Evolutionary conservation across 768 basidiomycete species (phyloP).

Genomic region (Termitomyces sp.): DNA sequence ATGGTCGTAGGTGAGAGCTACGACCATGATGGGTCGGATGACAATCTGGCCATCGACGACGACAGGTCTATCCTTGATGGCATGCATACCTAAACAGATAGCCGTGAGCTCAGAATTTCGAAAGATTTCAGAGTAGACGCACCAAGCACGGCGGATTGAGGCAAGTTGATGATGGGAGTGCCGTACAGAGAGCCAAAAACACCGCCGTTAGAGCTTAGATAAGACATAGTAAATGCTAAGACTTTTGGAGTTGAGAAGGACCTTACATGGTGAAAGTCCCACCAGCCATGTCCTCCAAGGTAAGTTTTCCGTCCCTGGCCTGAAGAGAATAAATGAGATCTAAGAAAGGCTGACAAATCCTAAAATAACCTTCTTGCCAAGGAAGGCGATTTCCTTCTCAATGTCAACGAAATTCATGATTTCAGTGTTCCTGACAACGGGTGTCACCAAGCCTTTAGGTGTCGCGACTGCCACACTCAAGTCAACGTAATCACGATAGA

Average conservation of each 20-base stretch:
- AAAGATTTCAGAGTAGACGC: conserved; percentile 18
- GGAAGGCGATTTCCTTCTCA: conserved; percentile 86
- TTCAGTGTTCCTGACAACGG: conserved; percentile 91
- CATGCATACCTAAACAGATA: conserved; percentile 73
- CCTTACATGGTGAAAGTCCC: conserved; percentile 97
- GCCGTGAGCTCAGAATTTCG: background rate
- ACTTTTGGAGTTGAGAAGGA: background rate
- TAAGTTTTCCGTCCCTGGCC: conserved; percentile 90
- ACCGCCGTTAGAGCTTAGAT: conserved; percentile 88
- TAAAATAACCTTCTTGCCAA: conserved; percentile 78
- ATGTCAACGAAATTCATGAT: conserved; percentile 83
- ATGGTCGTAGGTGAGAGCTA: conserved; percentile 94
- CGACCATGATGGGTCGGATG: conserved; percentile 95
- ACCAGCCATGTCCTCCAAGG: conserved; percentile 97
- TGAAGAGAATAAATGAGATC: conserved; percentile 19
- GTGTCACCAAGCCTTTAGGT: conserved; percentile 95
- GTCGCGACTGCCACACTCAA: conserved; percentile 95
- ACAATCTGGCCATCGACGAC: conserved; percentile 95
- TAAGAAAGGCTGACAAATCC: background rate
- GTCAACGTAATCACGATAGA: conserved; percentile 91
- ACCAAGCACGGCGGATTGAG: conserved; percentile 92
- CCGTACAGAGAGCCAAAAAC: conserved; percentile 97
- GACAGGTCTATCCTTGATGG: conserved; percentile 87
- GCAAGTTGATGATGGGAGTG: conserved; percentile 98
- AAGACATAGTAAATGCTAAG: conserved; percentile 2